Conservation (phyloP, 495 filamentous ascomycete species). For the Aspergillus sparsus region DNA sequence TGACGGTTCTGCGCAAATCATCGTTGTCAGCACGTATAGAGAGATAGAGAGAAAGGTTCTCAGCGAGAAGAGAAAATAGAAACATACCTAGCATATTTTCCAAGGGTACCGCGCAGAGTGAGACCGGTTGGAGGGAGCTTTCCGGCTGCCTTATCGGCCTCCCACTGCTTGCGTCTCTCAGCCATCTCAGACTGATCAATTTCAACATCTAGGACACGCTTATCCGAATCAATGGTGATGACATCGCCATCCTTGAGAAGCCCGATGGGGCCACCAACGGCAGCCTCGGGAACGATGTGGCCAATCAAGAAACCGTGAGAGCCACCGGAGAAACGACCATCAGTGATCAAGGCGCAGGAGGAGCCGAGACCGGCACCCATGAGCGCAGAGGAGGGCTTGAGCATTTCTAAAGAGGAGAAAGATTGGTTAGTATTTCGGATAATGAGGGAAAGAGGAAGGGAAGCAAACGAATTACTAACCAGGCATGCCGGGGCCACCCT, state of each 20-base stretch:
- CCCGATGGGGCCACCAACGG: slow-evolving; percentile 54
- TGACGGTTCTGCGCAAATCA: slow-evolving; percentile 43
- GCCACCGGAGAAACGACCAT: slow-evolving; percentile 43
- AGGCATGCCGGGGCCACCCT: slow-evolving; percentile 96
- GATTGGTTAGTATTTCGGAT: not conserved
- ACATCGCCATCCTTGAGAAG: slow-evolving; percentile 52
- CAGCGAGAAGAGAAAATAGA: not conserved
- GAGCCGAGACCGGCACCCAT: slow-evolving; percentile 83
- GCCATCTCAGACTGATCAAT: slow-evolving; percentile 59
- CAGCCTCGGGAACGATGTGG: slow-evolving; percentile 53
- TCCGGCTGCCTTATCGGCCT: slow-evolving; percentile 24
- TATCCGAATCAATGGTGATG: slow-evolving; percentile 51
- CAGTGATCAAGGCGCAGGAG: slow-evolving; percentile 48
- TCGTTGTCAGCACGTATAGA: slow-evolving; percentile 4
- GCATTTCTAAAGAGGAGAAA: slow-evolving; percentile 56
- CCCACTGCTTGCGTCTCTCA: slow-evolving; percentile 59
- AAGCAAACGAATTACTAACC: slow-evolving; percentile 2
- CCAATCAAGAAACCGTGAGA: slow-evolving; percentile 51
- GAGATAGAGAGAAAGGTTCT: not conserved
- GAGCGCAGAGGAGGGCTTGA: slow-evolving; percentile 75
- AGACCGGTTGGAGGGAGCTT: slow-evolving; percentile 32
- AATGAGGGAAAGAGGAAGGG: not conserved
- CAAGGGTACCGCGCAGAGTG: slow-evolving; percentile 70
- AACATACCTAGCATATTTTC: slow-evolving; percentile 69
- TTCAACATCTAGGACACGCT: slow-evolving; percentile 45